These are phyloP conservation scores for Spergularia marina DNA, from an alignment of 148 eudicot genomes.

Conservation along the genomic window DNA sequence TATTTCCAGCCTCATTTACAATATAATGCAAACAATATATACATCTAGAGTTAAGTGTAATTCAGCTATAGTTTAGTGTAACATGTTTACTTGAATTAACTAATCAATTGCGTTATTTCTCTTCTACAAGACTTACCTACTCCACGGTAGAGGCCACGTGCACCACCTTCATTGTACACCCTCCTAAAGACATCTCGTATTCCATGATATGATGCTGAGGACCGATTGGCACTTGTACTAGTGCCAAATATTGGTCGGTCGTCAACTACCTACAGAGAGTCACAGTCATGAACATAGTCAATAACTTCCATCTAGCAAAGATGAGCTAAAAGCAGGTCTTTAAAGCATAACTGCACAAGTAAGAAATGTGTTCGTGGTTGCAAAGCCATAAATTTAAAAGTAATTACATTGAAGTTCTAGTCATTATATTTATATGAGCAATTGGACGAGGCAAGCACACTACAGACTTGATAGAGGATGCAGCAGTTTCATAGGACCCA, in stretches of 20 bases:
- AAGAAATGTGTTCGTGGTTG: background rate
- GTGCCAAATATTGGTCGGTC: slow-evolving; percentile 40
- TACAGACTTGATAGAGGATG: background rate
- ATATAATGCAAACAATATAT: too few relatives aligned
- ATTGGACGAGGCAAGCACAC: background rate
- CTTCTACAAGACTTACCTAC: slow-evolving; percentile 50
- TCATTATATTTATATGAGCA: background rate
- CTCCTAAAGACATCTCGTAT: slow-evolving; percentile 63
- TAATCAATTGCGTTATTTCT: background rate
- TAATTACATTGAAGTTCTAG: background rate
- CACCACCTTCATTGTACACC: slow-evolving; percentile 87
- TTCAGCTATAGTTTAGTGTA: too few relatives aligned
- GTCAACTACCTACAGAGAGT: slow-evolving; percentile 51
- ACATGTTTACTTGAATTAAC: background rate
- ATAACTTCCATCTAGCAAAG: background rate
- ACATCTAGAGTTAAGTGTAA: too few relatives aligned
- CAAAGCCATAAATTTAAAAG: background rate
- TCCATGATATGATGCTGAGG: slow-evolving; percentile 60
- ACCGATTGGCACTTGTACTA: slow-evolving; percentile 26
- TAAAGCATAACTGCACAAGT: background rate
- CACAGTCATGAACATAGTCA: slow-evolving; percentile 13
- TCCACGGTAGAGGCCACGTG: slow-evolving; percentile 84
- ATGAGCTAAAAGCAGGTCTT: background rate
- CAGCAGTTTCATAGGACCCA: background rate
- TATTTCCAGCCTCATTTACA: too few relatives aligned